phyloP scores from a whole-genome alignment of 306 rosid genomes.

The Dalbergia cochinchinensis region DNA sequence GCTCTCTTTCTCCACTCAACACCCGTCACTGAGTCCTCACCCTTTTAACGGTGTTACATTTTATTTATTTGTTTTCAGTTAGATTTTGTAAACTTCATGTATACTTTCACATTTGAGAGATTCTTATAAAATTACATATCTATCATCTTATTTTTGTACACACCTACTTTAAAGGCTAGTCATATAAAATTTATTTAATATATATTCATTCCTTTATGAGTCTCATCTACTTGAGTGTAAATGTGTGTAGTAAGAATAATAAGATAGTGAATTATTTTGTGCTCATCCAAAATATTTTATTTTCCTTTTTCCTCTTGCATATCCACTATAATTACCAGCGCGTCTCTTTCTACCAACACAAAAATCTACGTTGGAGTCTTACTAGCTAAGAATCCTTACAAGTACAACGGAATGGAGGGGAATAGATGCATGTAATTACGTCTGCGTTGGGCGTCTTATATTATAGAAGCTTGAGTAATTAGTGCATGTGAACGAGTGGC shows the following conservation, averaged over 20 bases:
- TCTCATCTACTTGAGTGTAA: too few species aligned
- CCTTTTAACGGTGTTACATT: constrained; percentile 37
- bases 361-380: constrained; percentile 8
- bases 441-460: too few species aligned
- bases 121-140: too few species aligned
- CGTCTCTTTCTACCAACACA: constrained; percentile 17
- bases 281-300: background rate
- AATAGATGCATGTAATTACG: too few species aligned
- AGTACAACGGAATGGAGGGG: background rate
- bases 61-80: constrained; percentile 10
- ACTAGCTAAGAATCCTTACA: constrained; percentile 34
- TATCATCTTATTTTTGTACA: too few species aligned
- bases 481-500: background rate
- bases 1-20: background rate
- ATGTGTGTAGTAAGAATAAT: too few species aligned
- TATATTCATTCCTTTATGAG: too few species aligned
- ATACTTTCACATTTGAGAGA: too few species aligned
- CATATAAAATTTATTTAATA: too few species aligned
- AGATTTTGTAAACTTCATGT: constrained; percentile 20
- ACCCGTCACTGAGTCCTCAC: background rate
- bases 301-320: constrained; percentile 8
- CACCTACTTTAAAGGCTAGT: too few species aligned
- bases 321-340: constrained; percentile 10
- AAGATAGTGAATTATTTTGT: too few species aligned
- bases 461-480: background rate